These are phyloP conservation scores for Cladosporium cucumerinum DNA, from an alignment of 2,329 filamentous ascomycete genomes.

Conservation along the genomic window DNA sequence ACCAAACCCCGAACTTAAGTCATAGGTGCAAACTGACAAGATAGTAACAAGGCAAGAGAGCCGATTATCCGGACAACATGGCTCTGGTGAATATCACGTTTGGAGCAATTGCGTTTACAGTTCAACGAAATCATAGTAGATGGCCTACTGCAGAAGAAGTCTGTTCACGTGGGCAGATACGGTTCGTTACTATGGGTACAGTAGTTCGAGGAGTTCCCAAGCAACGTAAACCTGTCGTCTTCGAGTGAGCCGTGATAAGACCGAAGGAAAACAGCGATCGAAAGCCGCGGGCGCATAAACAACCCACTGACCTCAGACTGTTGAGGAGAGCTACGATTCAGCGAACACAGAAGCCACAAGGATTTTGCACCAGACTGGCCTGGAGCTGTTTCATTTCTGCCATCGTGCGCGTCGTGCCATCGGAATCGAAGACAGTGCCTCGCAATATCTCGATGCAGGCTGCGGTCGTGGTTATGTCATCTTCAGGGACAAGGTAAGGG, in stretches of 20 bases:
- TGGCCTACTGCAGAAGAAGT: not conserved
- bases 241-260: not conserved
- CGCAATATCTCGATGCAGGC: not conserved
- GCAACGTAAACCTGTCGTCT: not conserved
- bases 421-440: not conserved
- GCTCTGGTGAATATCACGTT: not conserved
- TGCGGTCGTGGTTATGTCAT: not conserved
- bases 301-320: too few relatives aligned
- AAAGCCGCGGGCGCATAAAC: not conserved
- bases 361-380: not conserved
- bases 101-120: not conserved
- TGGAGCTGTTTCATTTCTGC: not conserved
- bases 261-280: not conserved
- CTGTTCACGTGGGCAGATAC: not conserved
- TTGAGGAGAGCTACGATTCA: too few relatives aligned
- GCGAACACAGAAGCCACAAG: not conserved
- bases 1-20: not conserved
- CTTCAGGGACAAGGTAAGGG: not conserved
- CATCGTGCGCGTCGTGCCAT: not conserved
- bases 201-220: not conserved
- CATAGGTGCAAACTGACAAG: not conserved
- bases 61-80: not conserved
- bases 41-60: not conserved
- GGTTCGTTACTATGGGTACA: too few relatives aligned
- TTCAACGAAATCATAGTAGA: not conserved